Base-by-base conservation (phyloP, 2,329 filamentous ascomycete species). In the Neonectria magnoliae region DNA sequence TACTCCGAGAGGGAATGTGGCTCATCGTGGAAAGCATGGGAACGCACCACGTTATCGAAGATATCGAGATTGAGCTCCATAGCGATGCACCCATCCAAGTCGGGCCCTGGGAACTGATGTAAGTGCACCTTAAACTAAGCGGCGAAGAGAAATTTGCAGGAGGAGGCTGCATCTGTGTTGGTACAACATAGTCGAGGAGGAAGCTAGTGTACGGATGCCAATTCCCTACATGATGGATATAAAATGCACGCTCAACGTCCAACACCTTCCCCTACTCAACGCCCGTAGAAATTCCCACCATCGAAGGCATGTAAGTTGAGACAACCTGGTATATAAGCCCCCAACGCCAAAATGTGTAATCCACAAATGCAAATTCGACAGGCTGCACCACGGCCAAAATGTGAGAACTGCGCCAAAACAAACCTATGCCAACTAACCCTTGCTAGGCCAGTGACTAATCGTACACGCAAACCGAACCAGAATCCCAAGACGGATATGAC, bases 11-110 rank as follows among this genome's bases (percentile, higher is more conserved):
- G 20, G 90, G 90, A 18, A 77, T 94, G 62, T 97, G 92, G 91
- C 82, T 98, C 57, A 90, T 97, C 6, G 82, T 98, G 45, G 94
- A 98, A 79, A 86, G 91, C 68, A 86, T 95, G 73, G 91, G 89
- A n/a, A 86, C 85, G 11, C 83, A 75, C 25, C 72, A 75, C 25
- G 71, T 71, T 4, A 68, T 74, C 2, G 77, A 80, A 25, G 78
- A 81, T 61, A 85, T 92, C 8, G 79, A 82, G 45, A 81, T 87
- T 2, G 88, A 85, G 68, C 71, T 88, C 8, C 77, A 85, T 18
- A 86, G 83, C 60, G 85, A 85, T 60, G 81, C 81, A 9, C 79
- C 80, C 0, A 76, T 87, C 8, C 72, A 80, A 11, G 72, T 82
- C 9, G 80, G 81, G 1, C 63, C 68, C 1, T 87, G 85, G 85